Base-by-base conservation (phyloP, 345 rosid species). In the Rhodomyrtus tomentosa region DNA sequence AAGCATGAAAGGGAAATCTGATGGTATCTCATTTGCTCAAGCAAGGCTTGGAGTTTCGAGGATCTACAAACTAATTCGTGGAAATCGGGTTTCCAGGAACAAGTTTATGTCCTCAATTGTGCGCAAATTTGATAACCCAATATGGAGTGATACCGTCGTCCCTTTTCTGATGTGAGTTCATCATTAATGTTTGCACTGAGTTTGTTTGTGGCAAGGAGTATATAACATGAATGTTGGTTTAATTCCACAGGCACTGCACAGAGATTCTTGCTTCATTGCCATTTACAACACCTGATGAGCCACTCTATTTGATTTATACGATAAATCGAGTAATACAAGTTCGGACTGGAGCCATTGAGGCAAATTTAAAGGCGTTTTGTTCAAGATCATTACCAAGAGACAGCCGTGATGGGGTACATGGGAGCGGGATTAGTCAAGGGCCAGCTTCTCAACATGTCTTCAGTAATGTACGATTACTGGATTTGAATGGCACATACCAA, bases 21-120 rank as follows among this genome's bases (percentile, higher is more conserved):
- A 94, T 87, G 90, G 85, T 80, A 89, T 90, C 83, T 91, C 95
- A 89, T 91, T 96, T 55, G 90, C 89, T 62, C 99, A 96, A 89
- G 98, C 96, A 79, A 96, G 98, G 91, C 94, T 95, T 86, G 99
- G 99, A 85, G 99, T 98, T 82, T 95, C 99, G 38, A 90, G 96
- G 87, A 98, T 98, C 87, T 96, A 98, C 93, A 95, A 92, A 92
- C 98, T 98, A 85, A 96, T 95, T 82, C 99, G 99, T 79, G 98
- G 94, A 87, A 98, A 95, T 87, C 91, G 98, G 82, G 87, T 91
- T 87, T 93, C 99, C 51, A 92, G 99, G 85, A 98, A 96, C 92
- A 98, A 96, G 87, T 98, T 98, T 90, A 95, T 96, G 98, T 93
- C 95, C 79, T 98, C 99, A 11, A 95, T 98, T 85, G 96, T 96